Evolutionary conservation across 139 green algal species (phyloP).

Genomic region (Volvox reticuliferus): DNA sequence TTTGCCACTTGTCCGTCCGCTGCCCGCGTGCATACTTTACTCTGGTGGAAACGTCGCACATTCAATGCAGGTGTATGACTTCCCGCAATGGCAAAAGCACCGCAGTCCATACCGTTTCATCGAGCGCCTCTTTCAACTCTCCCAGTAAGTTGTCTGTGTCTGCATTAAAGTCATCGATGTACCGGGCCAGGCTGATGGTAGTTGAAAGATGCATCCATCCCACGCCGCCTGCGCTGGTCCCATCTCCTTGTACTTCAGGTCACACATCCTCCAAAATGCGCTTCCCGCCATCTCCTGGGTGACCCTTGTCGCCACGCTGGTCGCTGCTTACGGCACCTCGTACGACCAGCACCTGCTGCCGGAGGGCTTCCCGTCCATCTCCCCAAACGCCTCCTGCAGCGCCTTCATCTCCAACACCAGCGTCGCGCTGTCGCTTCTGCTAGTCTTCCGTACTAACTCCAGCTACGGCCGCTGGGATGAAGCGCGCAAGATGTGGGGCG

Average conservation of each 20-base stretch:
- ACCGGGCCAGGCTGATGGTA: background rate
- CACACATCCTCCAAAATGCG: conserved; percentile 61
- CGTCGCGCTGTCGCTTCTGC: conserved; percentile 59
- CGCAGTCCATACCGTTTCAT: conserved; percentile 35
- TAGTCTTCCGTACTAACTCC: conserved; percentile 63
- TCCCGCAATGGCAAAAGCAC: conserved; percentile 57
- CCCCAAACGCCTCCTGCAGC: conserved; percentile 34
- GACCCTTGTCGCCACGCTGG: conserved; percentile 7
- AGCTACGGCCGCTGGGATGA: conserved; percentile 65
- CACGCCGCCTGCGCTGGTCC: background rate
- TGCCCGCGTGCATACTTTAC: too few species aligned
- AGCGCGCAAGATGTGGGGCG: conserved; percentile 75
- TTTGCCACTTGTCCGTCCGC: too few species aligned
- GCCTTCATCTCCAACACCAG: conserved; percentile 51
- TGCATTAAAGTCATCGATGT: background rate
- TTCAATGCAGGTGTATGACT: conserved; percentile 50
- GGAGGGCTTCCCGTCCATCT: conserved; percentile 21
- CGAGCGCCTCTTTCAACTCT: conserved; percentile 47
- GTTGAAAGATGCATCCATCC: background rate
- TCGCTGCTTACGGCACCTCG: conserved; percentile 47
- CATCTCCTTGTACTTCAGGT: conserved; percentile 29
- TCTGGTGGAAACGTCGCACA: too few species aligned
- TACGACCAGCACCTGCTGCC: conserved; percentile 41
- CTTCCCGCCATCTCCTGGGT: conserved; percentile 49
- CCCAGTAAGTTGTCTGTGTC: conserved; percentile 41